Base-by-base conservation (phyloP, 2,329 filamentous ascomycete species). In the Cercospora nicotianae region DNA sequence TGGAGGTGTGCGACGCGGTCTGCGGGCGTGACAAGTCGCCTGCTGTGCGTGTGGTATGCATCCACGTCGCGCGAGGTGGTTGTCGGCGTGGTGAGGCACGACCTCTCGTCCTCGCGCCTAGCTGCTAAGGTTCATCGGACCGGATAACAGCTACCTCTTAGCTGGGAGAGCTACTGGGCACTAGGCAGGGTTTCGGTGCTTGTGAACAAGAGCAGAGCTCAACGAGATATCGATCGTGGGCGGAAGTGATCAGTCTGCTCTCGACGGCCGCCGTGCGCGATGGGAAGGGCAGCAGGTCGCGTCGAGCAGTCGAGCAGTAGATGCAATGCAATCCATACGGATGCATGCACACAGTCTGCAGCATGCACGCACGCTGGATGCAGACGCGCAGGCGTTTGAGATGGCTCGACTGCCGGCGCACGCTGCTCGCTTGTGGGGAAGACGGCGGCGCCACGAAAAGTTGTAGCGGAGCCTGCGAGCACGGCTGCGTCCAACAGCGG, bases 101-200 rank as follows among this genome's bases (percentile, higher is more conserved):
- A 9, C 20, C n/a, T 16, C 20, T 51, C 60, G 26, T 45, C 65
- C 57, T 69, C 67, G 67, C 59, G 60, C 65, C 61, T 67, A 69
- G 60, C 42, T 62, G 42, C 53, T 64, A 69, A 72, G 70, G 70
- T 72, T 72, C 63, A 45, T 51, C 60, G 66, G 70, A 67, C 59
- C 72, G 69, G 66, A 65, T 55, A 61, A 60, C 67, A 71, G 66
- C 63, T 69, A 68, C 68, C 67, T 64, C 64, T 48, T 69, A 66
- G 65, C 60, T 66, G 70, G 70, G 66, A 70, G 66, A 63, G 68
- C 68, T 70, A 72, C 55, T 48, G 30, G 33, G 30, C 51, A 31
- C 39, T 28, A 48, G 60, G 16, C 36, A 45, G 39, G 60, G 36
- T 28, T 45, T n/a, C 9, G 20, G 33, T n/a, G 33, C 36, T 42